A percentile compares a stretch with the other conserved stretches of the same genome.
Evolutionary conservation across 2,329 filamentous ascomycete genomes (phyloP).

Genomic region (Aureobasidium sp.): DNA sequence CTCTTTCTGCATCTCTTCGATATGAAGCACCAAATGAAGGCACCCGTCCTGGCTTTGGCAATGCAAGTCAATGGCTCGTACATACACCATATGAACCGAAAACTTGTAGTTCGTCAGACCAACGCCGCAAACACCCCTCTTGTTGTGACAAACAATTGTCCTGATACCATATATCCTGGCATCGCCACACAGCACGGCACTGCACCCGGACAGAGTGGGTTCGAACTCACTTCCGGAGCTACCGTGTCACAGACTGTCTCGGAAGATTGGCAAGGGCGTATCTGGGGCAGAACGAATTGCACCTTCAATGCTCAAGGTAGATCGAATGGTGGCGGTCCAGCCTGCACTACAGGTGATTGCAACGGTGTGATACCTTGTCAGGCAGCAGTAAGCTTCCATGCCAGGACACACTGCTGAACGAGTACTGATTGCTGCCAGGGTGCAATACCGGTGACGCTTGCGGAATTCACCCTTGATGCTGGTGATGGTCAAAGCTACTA

Average conservation of each 20-base stretch:
- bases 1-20: neutral
- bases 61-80: constrained; percentile 19
- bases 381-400: constrained; percentile 52
- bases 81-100: constrained; percentile 26
- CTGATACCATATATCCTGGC: constrained; percentile 66
- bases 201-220: constrained; percentile 61
- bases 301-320: constrained; percentile 62
- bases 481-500: constrained; percentile 67
- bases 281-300: constrained; percentile 82
- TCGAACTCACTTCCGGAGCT: constrained; percentile 55
- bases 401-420: constrained; percentile 16
- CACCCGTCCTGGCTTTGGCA: neutral
- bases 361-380: constrained; percentile 62
- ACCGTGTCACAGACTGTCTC: constrained; percentile 59
- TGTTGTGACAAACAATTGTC: constrained; percentile 64
- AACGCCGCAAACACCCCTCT: constrained; percentile 42
- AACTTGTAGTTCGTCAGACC: constrained; percentile 23
- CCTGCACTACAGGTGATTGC: constrained; percentile 72
- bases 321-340: constrained; percentile 40
- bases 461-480: constrained; percentile 71
- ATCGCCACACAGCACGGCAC: constrained; percentile 66
- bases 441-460: constrained; percentile 65
- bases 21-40: constrained; percentile 1
- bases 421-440: constrained; percentile 45
- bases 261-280: constrained; percentile 69